A percentile compares a stretch with the other conserved stretches of the same genome.
phyloP scores from a whole-genome alignment of 139 green algal species.

The Asterochloris erici region DNA sequence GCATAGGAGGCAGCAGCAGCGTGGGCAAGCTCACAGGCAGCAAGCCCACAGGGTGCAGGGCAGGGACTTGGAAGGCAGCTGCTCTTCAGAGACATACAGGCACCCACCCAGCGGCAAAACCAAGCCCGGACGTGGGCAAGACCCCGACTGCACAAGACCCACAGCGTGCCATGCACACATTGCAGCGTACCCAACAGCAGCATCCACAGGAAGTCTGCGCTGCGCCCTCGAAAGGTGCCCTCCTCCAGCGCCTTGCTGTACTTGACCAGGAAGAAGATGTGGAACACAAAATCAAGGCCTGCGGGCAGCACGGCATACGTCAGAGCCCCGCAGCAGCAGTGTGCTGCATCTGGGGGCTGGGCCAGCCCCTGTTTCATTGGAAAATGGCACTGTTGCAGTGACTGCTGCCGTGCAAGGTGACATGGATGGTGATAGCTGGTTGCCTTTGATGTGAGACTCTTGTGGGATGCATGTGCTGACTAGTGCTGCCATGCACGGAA shows the following conservation, averaged over 20 bases:
- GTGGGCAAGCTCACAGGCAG: not conserved
- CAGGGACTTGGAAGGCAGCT: not conserved
- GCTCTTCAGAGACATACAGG: not conserved
- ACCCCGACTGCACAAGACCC: not conserved
- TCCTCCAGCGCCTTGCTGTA: conserved; percentile 97
- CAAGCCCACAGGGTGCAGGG: not conserved
- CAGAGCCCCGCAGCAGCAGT: not conserved
- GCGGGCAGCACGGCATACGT: conserved; percentile 17
- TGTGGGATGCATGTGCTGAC: no score
- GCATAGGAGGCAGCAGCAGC: not conserved
- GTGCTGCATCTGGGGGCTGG: no score
- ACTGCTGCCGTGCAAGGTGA: no score
- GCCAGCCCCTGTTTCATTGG: not conserved
- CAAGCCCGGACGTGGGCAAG: not conserved
- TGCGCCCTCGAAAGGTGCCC: conserved; percentile 87
- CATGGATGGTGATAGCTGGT: no score
- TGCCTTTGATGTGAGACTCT: no score
- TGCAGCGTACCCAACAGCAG: conserved; percentile 76
- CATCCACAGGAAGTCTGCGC: conserved; percentile 98
- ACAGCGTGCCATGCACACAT: not conserved
- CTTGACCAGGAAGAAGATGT: conserved; percentile 99
- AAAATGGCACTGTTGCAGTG: not conserved
- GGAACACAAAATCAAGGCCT: conserved; percentile 98
- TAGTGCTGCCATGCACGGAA: no score
- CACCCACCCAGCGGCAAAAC: not conserved